Evolutionary conservation across 768 basidiomycete genomes (phyloP), one percentile per base, ranked within the genome.

Genomic region (Boletus rubropictus): DNA sequence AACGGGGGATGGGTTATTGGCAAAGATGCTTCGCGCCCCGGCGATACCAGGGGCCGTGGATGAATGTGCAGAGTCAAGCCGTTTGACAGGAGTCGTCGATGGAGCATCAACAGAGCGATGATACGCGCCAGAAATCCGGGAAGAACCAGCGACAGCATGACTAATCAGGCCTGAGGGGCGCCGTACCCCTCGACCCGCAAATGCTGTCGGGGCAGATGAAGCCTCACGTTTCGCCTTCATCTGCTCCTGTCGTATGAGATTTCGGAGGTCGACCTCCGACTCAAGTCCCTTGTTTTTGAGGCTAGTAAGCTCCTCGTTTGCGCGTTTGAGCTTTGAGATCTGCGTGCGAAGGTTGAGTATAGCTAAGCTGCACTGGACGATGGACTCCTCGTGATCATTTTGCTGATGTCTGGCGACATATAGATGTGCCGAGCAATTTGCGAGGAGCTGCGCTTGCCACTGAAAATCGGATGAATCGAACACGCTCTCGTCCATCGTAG

Each of bases 361-460:
- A 6, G 64, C 61, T 18, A 82, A 56, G 52, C 79, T 83, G 2
- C 78, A 73, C 24, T 78, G 74, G 27, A 80, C 51, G 12, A 80
- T 51, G 3, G 71, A 57, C 24, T 67, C 57, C n/a, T 65, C 64
- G 21, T 60, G 34, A 14, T 62, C 61, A 15, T 44, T 22, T 33
- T 51, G 48, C 32, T 42, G 44, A 20, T 57, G 50, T 17, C 57
- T 66, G 1, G 76, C 67, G 11, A 74, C 59, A 52, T 81, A 75
- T 41, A 80, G 62, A 46, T 85, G 77, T 0, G 77, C 81, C 0
- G 80, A 82, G 53, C 72, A 83, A 42, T 82, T 72, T 3, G 71
- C 65, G 20, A 86, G 71, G 3, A 84, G 73, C 48, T 83, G 80
- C 1, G 80, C 77, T 53, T 86, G 78, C 82, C 83, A 86, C 51